Evolutionary conservation across 208 protist species (phyloP).

Genomic region (Vickermania ingenoplastis): DNA sequence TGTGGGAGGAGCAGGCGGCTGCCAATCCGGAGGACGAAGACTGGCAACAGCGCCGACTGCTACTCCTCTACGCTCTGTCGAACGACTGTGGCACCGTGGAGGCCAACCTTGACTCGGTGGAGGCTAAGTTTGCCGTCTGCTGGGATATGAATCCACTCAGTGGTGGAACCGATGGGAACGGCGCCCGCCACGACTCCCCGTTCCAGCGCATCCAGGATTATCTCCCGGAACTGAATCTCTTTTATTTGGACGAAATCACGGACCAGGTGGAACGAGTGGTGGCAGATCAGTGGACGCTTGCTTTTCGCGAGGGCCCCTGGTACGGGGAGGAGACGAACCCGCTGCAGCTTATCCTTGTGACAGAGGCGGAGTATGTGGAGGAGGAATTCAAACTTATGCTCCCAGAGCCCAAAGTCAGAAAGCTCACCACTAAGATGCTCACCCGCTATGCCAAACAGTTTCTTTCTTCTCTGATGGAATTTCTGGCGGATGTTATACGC

Average conservation of each 20-base stretch:
- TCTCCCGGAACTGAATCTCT: slow-evolving; percentile 52
- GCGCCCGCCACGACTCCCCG: slow-evolving; percentile 16
- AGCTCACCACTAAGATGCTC: slow-evolving; percentile 61
- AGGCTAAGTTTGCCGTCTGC: slow-evolving; percentile 73
- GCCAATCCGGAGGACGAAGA: slow-evolving; percentile 28
- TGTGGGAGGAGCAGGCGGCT: slow-evolving; percentile 67
- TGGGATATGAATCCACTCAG: slow-evolving; percentile 26
- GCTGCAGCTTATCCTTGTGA: slow-evolving; percentile 73
- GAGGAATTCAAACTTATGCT: slow-evolving; percentile 75
- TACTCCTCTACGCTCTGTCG: slow-evolving; percentile 77
- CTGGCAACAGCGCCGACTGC: slow-evolving; percentile 65
- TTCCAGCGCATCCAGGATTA: slow-evolving; percentile 65
- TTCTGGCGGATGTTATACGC: slow-evolving; percentile 71
- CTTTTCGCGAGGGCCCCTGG: slow-evolving; percentile 66
- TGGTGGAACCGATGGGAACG: not conserved
- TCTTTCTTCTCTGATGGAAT: slow-evolving; percentile 63
- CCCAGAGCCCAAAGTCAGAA: slow-evolving; percentile 44
- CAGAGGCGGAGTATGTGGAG: slow-evolving; percentile 72
- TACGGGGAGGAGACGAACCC: slow-evolving; percentile 60
- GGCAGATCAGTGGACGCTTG: slow-evolving; percentile 48
- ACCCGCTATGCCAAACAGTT: slow-evolving; percentile 64
- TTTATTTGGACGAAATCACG: slow-evolving; percentile 80
- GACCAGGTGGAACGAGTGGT: slow-evolving; percentile 76
- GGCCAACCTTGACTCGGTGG: slow-evolving; percentile 78
- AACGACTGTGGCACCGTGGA: slow-evolving; percentile 83